phyloP scores from a whole-genome alignment of 1,139 yeast genomes.

The Debaryomyces udenii region DNA sequence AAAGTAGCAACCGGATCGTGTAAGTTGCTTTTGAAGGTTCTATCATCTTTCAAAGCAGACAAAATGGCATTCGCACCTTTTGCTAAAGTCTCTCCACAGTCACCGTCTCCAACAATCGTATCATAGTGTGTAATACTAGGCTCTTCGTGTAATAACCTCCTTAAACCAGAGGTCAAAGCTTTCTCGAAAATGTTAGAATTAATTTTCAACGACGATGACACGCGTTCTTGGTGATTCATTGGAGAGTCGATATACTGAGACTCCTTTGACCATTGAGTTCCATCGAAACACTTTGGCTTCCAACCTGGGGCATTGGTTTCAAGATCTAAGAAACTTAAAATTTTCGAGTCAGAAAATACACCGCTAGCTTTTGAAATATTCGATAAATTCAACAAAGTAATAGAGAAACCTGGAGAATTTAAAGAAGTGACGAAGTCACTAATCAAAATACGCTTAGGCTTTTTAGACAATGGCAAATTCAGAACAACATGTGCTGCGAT shows the following conservation, averaged over 20 bases:
- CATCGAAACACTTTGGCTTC: conserved; percentile 49
- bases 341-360: conserved; percentile 26
- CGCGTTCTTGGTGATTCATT: conserved; percentile 26
- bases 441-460: conserved; percentile 65
- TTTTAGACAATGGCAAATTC: conserved; percentile 50
- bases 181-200: conserved; percentile 42
- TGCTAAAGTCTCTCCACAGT: conserved; percentile 89
- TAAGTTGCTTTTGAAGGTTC: conserved; percentile 26
- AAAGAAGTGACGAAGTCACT: conserved; percentile 85
- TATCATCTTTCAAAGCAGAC: conserved; percentile 49
- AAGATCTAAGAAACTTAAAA: conserved; percentile 59
- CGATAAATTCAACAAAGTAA: conserved; percentile 71
- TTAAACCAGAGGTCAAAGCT: conserved; percentile 53
- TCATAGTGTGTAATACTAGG: conserved; percentile 85
- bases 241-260: conserved; percentile 33
- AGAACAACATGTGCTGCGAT: conserved; percentile 54
- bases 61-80: conserved; percentile 78
- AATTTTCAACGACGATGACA: conserved; percentile 42
- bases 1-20: conserved; percentile 53
- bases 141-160: conserved; percentile 56
- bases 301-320: conserved; percentile 85
- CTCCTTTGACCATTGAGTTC: conserved; percentile 28
- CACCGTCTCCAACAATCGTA: conserved; percentile 94
- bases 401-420: conserved; percentile 88
- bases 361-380: conserved; percentile 40